Evolutionary conservation across 2,329 filamentous ascomycete genomes (phyloP).

Genomic region (Microsporum canis): DNA sequence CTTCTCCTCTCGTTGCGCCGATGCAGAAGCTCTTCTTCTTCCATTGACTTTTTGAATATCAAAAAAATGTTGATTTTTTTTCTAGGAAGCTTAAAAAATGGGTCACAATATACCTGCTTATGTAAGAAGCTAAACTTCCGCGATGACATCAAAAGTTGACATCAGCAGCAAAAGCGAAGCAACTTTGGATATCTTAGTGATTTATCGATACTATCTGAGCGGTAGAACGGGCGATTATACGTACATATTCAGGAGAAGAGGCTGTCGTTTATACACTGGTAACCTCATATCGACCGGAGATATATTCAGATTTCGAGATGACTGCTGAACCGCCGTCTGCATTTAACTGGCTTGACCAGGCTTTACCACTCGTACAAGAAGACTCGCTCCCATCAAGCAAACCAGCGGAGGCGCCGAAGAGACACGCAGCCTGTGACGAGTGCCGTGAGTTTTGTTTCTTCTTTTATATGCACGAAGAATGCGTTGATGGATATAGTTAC

Average conservation of each 20-base stretch:
- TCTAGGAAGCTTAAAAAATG: not conserved
- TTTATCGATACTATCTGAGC: no score
- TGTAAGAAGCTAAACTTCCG: not conserved
- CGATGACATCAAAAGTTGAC: not conserved
- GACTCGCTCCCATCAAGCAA: slow-evolving; percentile 10
- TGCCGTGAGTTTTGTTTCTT: slow-evolving; percentile 30
- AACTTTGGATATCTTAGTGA: not conserved
- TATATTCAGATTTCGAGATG: not conserved
- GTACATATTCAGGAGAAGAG: not conserved
- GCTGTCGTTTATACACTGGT: not conserved
- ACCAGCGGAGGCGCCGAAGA: slow-evolving; percentile 21
- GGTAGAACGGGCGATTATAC: no score
- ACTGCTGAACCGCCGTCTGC: not conserved
- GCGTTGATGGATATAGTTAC: slow-evolving; percentile 4
- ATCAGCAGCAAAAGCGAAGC: not conserved
- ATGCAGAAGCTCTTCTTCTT: not conserved
- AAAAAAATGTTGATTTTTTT: not conserved
- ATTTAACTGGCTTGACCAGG: not conserved
- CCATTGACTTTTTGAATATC: slow-evolving; percentile 1
- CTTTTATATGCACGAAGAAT: slow-evolving; percentile 14
- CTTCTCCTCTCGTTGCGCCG: no score
- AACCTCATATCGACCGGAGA: not conserved
- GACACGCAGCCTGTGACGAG: slow-evolving; percentile 40
- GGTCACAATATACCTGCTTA: not conserved
- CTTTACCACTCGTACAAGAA: slow-evolving; percentile 9